Percentiles rank a stretch among this genome's conserved stretches.
These are phyloP conservation scores for Syzygium malaccense DNA, from an alignment of 441 rosid genomes.

Conservation along the genomic window DNA sequence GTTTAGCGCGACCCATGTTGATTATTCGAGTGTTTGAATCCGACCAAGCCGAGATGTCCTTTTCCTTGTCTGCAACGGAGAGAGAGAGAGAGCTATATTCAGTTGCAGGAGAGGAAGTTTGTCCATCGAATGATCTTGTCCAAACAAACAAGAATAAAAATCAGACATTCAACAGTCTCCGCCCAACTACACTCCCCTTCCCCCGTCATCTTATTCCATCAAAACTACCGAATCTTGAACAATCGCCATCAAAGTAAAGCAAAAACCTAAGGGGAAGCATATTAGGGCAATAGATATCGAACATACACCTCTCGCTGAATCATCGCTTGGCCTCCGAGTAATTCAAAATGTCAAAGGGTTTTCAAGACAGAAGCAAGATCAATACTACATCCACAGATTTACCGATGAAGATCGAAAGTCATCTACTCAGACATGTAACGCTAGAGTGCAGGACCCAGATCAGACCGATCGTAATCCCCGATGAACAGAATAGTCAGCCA, in stretches of 20 bases:
- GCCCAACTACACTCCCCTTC: neutral
- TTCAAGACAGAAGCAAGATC: neutral
- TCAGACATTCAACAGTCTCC: neutral
- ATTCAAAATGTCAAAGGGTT: neutral
- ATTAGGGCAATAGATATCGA: neutral
- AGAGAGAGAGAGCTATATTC: neutral
- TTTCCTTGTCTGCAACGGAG: slow-evolving; percentile 30
- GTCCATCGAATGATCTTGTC: slow-evolving; percentile 5
- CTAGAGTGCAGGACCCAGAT: neutral
- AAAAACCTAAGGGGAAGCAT: neutral
- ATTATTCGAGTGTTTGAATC: slow-evolving; percentile 11
- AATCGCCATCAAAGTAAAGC: neutral
- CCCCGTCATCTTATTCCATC: neutral
- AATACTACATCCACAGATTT: neutral
- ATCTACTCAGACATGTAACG: neutral
- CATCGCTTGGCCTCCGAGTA: neutral
- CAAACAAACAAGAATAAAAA: neutral
- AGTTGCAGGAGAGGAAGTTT: neutral
- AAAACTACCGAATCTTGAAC: neutral
- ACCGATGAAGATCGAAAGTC: neutral
- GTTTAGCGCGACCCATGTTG: neutral
- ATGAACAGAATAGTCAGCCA: neutral
- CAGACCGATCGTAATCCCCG: neutral
- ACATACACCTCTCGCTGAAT: neutral
- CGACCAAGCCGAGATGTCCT: slow-evolving; percentile 19